These are phyloP conservation scores for Tephrocybe sp. DNA, from an alignment of 768 basidiomycete species.

Conservation along the genomic window DNA sequence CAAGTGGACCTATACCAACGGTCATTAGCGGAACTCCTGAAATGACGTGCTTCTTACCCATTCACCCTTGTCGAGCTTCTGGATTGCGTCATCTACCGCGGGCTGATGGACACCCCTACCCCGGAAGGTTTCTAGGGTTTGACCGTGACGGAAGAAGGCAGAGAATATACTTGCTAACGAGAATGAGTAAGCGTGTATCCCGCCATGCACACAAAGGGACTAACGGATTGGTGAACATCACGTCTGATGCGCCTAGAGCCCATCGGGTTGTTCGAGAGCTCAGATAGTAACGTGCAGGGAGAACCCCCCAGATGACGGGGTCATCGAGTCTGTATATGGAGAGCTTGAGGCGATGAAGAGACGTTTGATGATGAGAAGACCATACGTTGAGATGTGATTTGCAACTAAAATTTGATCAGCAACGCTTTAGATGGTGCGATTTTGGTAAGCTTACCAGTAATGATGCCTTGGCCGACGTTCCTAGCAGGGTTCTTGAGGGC, in stretches of 20 bases:
- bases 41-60: slow-evolving; percentile 63
- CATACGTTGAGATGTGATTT: slow-evolving; percentile 93
- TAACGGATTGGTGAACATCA: slow-evolving; percentile 93
- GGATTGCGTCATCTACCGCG: slow-evolving; percentile 81
- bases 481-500: slow-evolving; percentile 55
- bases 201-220: slow-evolving; percentile 24
- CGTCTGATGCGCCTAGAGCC: slow-evolving; percentile 90
- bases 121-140: slow-evolving; percentile 89
- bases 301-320: slow-evolving; percentile 84
- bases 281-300: slow-evolving; percentile 65
- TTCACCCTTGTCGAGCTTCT: slow-evolving; percentile 74
- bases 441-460: slow-evolving; percentile 58
- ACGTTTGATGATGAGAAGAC: slow-evolving; percentile 17
- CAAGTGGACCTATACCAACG: slow-evolving; percentile 71
- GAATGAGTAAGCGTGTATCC: slow-evolving; percentile 10
- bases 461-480: slow-evolving; percentile 56
- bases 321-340: slow-evolving; percentile 65
- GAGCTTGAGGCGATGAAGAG: slow-evolving; percentile 5
- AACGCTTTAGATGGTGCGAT: background rate
- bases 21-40: background rate
- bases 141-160: slow-evolving; percentile 84
- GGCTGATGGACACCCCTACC: slow-evolving; percentile 89
- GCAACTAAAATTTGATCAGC: slow-evolving; percentile 53
- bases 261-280: slow-evolving; percentile 70
- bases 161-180: slow-evolving; percentile 67